phyloP scores from a whole-genome alignment of 129 eudicot species.

The Dittrichia graveolens region DNA sequence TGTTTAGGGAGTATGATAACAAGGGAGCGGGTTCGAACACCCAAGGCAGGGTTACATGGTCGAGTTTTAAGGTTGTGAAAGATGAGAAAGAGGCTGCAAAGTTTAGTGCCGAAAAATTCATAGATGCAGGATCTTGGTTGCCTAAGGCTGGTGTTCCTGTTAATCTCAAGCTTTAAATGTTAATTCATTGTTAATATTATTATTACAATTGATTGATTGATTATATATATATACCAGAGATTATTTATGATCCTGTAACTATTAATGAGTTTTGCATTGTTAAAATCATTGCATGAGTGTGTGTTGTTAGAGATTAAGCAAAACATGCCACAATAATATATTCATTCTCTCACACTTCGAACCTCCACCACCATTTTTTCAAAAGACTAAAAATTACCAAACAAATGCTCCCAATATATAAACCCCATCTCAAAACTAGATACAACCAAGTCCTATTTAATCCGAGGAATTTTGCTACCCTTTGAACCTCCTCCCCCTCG shows the following conservation, averaged over 20 bases:
- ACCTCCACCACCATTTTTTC: no score
- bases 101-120: conserved; percentile 27
- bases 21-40: conserved; percentile 49
- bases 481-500: no score
- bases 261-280: no score
- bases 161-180: conserved; percentile 12
- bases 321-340: no score
- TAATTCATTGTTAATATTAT: conserved; percentile 8
- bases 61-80: conserved; percentile 17
- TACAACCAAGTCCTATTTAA: no score
- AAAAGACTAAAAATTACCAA: no score
- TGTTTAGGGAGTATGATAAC: conserved; percentile 43
- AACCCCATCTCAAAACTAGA: no score
- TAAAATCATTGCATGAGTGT: no score
- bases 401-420: no score
- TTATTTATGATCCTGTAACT: not conserved
- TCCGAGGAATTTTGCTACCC: no score
- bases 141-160: conserved; percentile 32
- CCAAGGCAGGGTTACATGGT: conserved; percentile 31
- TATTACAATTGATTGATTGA: conserved; percentile 2
- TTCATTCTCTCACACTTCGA: no score
- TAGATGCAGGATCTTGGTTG: conserved; percentile 42
- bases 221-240: not conserved
- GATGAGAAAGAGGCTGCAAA: conserved; percentile 28
- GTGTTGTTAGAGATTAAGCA: no score